Base-by-base conservation (phyloP, 495 filamentous ascomycete species). In the Lasiosphaeriaceae sp. region DNA sequence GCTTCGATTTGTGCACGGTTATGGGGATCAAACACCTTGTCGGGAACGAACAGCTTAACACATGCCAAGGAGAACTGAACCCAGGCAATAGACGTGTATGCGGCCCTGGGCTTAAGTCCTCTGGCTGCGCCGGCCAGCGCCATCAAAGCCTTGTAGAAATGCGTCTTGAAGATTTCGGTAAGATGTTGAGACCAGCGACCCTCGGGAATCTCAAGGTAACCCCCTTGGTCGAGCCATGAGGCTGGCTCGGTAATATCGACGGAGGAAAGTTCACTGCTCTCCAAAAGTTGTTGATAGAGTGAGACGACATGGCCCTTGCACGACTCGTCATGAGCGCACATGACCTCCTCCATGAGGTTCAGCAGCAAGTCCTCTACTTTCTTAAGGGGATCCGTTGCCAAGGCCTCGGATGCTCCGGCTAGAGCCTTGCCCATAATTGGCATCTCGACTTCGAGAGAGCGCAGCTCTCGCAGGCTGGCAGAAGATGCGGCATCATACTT, bases 21-120 rank as follows among this genome's bases (percentile, higher is more conserved):
- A 22, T 92, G 90, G 12, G 94, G 94, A 68, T 99, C 94, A 56
- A 89, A 93, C 2, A 87, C 80, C 64, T 84, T 84, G 66, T 96
- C 86, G 0, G 95, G 92, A 3, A 97, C 86, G 62, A 91, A 97
- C 8, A 97, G 79, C 45, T 82, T 80, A 24, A 99, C 71, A 48
- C 80, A 81, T 0, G 79, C 86, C 2, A 86, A 56, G 3, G 84
- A 81, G 55, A 90, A 87, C 26, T 81, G 70, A 5, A 83, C 68
- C 88, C 88, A 91, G 6, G 88, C 85, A 1, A 78, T 61, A 4
- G 77, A 76, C 2, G 71, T 68, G 21, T 69, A 71, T n/a, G 61
- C 64, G 11, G 64, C 58, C 8, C 65, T 65, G 7, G 60, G 62
- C 7, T 61, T 50, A 20, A 61, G 52, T 2, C 62, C 62, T 41